Base-by-base conservation (phyloP, 2,329 filamentous ascomycete genomes). In the Alternaria triticina region DNA sequence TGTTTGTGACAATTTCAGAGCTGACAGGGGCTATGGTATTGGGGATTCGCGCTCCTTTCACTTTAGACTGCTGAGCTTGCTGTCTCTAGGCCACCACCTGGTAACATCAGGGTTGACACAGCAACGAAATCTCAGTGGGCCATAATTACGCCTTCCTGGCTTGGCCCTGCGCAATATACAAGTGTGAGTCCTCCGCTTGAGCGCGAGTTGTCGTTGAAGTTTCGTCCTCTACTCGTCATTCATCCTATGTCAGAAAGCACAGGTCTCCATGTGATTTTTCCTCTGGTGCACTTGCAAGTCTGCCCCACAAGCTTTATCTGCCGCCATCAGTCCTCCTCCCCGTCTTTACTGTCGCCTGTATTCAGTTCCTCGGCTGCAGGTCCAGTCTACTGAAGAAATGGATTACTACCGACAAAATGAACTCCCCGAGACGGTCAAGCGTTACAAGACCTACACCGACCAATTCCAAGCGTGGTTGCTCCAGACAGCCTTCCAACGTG, bases 391-490 rank as follows among this genome's bases (percentile, higher is more conserved):
- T 30, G 10, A 23, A 27, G 20, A 30, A 12, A 71, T 72, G 69
- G 61, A 71, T 28, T 61, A 50, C 28, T 73, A 71, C 49, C 43
- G 51, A 30, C 44, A 55, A 7, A 58, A 70, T 28, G 67, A 71
- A 45, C 54, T 73, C 22, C 66, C 66, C 5, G 57, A 70, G 25
- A 68, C 66, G 2, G 69, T 70, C 56, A 65, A 63, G 43, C 56
- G 59, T 28, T 70, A 68, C 61, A 70, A 71, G 46, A 30, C 51
- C 6, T 51, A 50, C 15, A 54, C 64, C 25, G 43, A 61, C 12
- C 33, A 63, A 3, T 73, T 73, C 44, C 58, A 69, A 28, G 46
- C 62, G 15, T 73, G 69, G 69, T 57, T 73, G 13, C 17, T 69
- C 13, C 58, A 64, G 44, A 66, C 54, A 6, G 66, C 66, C 9